phyloP scores from a whole-genome alignment of 306 rosid species.

The Abrus precatorius region DNA sequence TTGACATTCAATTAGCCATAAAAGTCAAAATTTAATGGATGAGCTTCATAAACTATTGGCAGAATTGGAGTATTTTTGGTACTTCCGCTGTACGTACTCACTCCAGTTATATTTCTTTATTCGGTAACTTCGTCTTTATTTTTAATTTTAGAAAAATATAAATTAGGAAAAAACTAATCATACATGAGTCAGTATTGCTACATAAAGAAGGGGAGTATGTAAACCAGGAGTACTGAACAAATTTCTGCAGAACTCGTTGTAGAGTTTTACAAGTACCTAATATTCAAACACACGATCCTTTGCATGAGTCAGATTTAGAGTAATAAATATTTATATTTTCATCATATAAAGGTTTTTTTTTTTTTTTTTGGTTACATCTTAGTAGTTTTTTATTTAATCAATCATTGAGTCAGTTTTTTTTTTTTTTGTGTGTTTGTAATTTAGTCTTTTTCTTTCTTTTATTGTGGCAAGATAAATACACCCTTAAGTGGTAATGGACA shows the following conservation, averaged over 20 bases:
- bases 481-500: background rate
- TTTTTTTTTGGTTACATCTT: background rate
- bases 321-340: background rate
- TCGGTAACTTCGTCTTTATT: too few species aligned
- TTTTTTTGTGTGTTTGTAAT: too few species aligned
- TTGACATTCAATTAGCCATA: background rate
- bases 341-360: background rate
- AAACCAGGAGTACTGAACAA: too few species aligned
- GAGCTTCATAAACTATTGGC: background rate
- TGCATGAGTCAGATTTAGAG: background rate
- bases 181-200: too few species aligned
- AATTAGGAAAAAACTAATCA: too few species aligned
- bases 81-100: too few species aligned
- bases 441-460: too few species aligned
- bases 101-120: too few species aligned
- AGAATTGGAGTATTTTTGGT: background rate
- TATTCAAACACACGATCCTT: background rate
- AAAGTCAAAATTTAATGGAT: background rate
- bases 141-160: too few species aligned
- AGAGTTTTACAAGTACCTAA: background rate
- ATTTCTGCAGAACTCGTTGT: too few species aligned
- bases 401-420: background rate
- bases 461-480: too few species aligned
- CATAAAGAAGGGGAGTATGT: too few species aligned
- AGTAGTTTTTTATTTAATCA: background rate